Base-by-base conservation (phyloP, 345 rosid species). In the Citrus maxima region DNA sequence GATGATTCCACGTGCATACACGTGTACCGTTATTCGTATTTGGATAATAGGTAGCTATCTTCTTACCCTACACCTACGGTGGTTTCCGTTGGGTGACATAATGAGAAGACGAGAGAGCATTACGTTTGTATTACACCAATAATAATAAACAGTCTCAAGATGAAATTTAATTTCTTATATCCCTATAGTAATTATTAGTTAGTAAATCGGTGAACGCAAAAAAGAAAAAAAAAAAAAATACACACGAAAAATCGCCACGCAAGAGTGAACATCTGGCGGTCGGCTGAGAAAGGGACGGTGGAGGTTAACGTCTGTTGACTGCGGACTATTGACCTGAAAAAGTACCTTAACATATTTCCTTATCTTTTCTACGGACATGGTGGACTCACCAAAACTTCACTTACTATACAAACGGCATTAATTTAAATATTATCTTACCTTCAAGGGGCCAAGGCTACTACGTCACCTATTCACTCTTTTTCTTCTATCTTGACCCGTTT, bases 261-360 rank as follows among this genome's bases (percentile, higher is more conserved):
- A 66, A 9, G 16, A 28, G 18, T 16, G 2, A 55, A 67, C 54
- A 76, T 19, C 14, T 76, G 79, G 30, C 65, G 51, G 58, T 27
- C 35, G 56, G 21, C 22, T 1, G 63, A 34, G 66, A 77, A 38
- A 18, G 67, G 79, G 79, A 77, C 73, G 79, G 73, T 67, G 73
- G 34, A 10, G 56, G 61, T 22, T 71, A 64, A 64, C 49, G 21
- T 30, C 42, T 30, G 9, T 21, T 3, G 24, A 65, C 13, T 12
- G 1, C 7, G 27, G 72, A 65, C 54, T 75, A n/a, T 34, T 24
- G 54, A 35, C 27, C 55, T 25, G 38, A 37, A 67, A 77, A 37
- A 0, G 10, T 10, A 42, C 66, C n/a, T 22, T 34, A 22, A 46
- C 76, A 12, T 10, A 22, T 46, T 42, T 25, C 69, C 56, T 59